Base-by-base conservation (phyloP, 2,329 filamentous ascomycete genomes). In the Cryphonectria parasitica region DNA sequence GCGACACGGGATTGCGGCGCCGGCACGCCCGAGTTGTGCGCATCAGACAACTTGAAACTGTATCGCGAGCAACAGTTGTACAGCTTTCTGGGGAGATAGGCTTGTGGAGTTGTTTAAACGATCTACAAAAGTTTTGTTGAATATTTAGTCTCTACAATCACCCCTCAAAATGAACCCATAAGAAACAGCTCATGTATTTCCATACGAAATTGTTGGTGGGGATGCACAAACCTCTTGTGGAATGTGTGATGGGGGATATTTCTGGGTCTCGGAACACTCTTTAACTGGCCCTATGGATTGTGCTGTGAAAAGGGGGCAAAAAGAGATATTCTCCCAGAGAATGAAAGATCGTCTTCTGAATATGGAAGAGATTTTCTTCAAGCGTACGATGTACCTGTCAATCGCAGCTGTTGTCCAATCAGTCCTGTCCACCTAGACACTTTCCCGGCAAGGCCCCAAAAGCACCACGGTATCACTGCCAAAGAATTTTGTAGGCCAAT, bases 311-410 rank as follows among this genome's bases (percentile, higher is more conserved):
- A 62, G 60, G 60, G 58, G 60, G n/a, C 36, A 39, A 36, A 39
- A n/a, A 41, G 22, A 41, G 61, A 43, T 45, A 25, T 31, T 15
- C 17, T 34, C 17, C 19, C 28, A 39, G n/a, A n/a, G 61, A 28
- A 31, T 22, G 11, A 64, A 45, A n/a, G 22, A 64, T 31, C n/a
- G 11, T 11, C 43, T n/a, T 64, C 61, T 64, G 61, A 13, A 31
- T 31, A 4, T 39, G 61, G 61, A n/a, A 64, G 39, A 64, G 61
- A 64, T 45, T 45, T 63, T 43, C 61, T 28, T 39, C 54, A 31
- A 6, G 54, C 28, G 54, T 58, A 34, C 54, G 8, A n/a, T 39
- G 39, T 64, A 22, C 61, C 61, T 64, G 61, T 64, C 61, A 28
- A 64, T 64, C 61, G 41, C 25, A 39, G 19, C 28, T 56, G 45